phyloP scores from a whole-genome alignment of 805 yeast species.

The Candida hispaniensis region DNA sequence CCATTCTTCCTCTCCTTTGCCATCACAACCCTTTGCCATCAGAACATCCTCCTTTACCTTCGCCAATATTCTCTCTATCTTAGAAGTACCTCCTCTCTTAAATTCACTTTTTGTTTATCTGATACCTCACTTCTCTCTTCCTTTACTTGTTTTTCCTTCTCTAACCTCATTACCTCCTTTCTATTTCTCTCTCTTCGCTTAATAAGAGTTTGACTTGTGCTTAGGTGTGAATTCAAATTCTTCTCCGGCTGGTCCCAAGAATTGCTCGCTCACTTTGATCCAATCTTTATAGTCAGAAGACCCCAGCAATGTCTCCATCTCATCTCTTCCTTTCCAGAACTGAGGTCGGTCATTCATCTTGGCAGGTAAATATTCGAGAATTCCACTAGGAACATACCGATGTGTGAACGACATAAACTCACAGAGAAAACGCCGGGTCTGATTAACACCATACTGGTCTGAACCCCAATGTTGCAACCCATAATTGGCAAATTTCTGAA shows the following conservation, averaged over 20 bases:
- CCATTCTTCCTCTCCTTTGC: too few relatives aligned
- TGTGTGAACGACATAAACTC: constrained; percentile 92
- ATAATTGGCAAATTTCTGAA: constrained; percentile 57
- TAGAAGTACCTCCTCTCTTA: too few relatives aligned
- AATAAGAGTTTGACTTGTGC: constrained; percentile 82
- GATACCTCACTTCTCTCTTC: too few relatives aligned
- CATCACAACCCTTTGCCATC: too few relatives aligned
- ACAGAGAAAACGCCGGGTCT: constrained; percentile 81
- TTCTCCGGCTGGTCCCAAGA: constrained; percentile 74
- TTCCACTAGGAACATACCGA: constrained; percentile 88
- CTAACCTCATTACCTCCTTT: too few relatives aligned
- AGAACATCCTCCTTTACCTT: too few relatives aligned
- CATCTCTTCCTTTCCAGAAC: constrained; percentile 85
- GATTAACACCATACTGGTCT: constrained; percentile 85
- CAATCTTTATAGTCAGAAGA: constrained; percentile 82
- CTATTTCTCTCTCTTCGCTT: constrained; percentile 9
- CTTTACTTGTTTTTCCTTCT: too few relatives aligned
- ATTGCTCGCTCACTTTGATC: constrained; percentile 93
- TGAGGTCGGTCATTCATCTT: constrained; percentile 90
- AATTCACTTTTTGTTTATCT: too few relatives aligned
- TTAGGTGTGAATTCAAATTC: constrained; percentile 77
- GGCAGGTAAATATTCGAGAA: constrained; percentile 80
- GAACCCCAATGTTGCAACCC: constrained; percentile 98
- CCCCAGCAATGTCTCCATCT: constrained; percentile 80
- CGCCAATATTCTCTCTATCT: too few relatives aligned